These are phyloP conservation scores for Blastocystis sp. DNA, from an alignment of 352 stramenopile genomes.

Conservation along the genomic window DNA sequence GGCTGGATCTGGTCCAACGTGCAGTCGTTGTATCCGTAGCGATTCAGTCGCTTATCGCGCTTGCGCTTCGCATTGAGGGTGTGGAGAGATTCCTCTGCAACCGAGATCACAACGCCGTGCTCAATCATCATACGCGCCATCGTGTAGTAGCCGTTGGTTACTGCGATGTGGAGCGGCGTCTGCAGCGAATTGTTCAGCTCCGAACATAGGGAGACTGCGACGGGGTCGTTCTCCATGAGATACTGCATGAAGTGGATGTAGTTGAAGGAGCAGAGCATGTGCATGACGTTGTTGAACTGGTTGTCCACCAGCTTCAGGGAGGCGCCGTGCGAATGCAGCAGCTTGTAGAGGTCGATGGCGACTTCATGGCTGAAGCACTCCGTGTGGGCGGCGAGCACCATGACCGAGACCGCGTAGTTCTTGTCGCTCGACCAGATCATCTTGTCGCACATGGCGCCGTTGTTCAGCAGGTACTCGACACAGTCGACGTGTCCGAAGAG, in stretches of 20 bases:
- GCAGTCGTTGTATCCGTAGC: not conserved
- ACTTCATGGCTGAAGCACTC: slow-evolving; percentile 47
- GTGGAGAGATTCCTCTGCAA: not conserved
- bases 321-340: slow-evolving; percentile 25
- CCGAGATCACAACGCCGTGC: not conserved
- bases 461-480: slow-evolving; percentile 34
- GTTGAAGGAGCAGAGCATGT: slow-evolving; percentile 21
- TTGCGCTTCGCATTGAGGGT: not conserved
- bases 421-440: slow-evolving; percentile 54
- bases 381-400: slow-evolving; percentile 10
- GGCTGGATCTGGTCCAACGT: not conserved
- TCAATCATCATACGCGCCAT: slow-evolving; percentile 31
- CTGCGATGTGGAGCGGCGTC: not conserved
- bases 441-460: slow-evolving; percentile 26
- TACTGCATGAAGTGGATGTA: slow-evolving; percentile 35
- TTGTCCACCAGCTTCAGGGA: slow-evolving; percentile 51
- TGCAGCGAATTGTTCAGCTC: not conserved
- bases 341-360: slow-evolving; percentile 38
- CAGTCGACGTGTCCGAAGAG: slow-evolving; percentile 56
- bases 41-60: not conserved
- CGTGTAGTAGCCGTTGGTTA: slow-evolving; percentile 25
- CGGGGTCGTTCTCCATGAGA: slow-evolving; percentile 13
- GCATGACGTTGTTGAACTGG: slow-evolving; percentile 43
- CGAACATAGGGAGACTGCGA: slow-evolving; percentile 7
- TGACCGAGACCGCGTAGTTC: not conserved